phyloP scores from a whole-genome alignment of 441 rosid genomes.

The Syzygium malaccense region DNA sequence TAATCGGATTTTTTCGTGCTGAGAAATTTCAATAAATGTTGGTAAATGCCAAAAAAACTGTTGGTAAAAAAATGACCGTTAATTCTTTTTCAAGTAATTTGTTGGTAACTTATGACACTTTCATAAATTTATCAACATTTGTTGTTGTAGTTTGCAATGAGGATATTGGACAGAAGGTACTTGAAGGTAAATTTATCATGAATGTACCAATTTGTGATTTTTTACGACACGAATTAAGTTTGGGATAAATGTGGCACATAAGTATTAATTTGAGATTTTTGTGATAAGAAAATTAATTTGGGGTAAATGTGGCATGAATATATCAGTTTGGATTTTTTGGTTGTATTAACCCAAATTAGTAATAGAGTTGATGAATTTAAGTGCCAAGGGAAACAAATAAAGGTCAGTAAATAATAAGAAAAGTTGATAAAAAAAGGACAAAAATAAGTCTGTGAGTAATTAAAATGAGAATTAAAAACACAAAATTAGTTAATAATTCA shows the following conservation, averaged over 20 bases:
- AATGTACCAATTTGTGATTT: rapidly evolving
- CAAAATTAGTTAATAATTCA: neutral
- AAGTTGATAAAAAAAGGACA: neutral
- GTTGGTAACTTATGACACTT: neutral
- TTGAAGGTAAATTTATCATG: neutral
- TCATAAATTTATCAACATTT: neutral
- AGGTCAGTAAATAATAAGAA: neutral
- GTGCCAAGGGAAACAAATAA: neutral
- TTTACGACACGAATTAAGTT: neutral
- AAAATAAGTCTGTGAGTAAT: neutral
- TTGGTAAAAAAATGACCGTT: neutral
- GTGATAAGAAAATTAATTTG: neutral
- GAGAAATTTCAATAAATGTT: neutral
- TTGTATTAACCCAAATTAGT: neutral
- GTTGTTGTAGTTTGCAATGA: neutral
- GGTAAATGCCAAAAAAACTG: neutral
- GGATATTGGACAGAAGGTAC: neutral
- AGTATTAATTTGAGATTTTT: neutral
- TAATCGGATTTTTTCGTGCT: neutral
- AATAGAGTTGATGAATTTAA: neutral
- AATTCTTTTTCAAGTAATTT: neutral
- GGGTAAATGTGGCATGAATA: neutral
- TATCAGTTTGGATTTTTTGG: neutral
- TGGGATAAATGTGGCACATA: rapidly evolving
- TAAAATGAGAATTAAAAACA: neutral